Percentiles rank a stretch among this genome's conserved stretches.
These are phyloP conservation scores for Mycena albidolilacea DNA, from an alignment of 768 basidiomycete species.

Conservation along the genomic window DNA sequence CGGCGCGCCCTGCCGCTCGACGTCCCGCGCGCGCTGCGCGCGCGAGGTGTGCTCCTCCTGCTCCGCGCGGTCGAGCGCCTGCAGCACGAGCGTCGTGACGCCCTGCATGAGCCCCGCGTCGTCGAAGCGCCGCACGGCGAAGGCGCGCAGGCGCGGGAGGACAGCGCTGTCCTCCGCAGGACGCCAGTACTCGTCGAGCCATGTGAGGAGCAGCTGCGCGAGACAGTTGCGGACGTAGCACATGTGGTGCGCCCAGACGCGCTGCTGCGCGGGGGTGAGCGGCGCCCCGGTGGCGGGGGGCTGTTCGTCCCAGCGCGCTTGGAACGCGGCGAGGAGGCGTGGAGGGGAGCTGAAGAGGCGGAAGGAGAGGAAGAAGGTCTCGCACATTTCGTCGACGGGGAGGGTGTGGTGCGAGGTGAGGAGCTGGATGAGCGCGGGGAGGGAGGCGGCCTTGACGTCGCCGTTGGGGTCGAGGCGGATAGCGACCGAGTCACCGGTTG, in stretches of 20 bases:
- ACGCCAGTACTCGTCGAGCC: constrained; percentile 82
- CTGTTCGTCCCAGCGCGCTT: constrained; percentile 65
- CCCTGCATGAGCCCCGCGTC: constrained; percentile 46
- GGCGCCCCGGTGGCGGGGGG: constrained; percentile 36
- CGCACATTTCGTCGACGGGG: constrained; percentile 59
- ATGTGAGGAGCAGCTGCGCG: constrained; percentile 72
- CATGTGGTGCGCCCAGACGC: constrained; percentile 57
- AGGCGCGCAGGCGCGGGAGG: constrained; percentile 47
- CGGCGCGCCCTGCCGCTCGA: constrained; percentile 37
- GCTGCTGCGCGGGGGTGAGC: constrained; percentile 50
- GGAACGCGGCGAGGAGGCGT: constrained; percentile 56
- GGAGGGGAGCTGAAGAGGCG: constrained; percentile 73
- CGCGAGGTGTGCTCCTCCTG: constrained; percentile 23
- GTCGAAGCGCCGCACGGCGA: constrained; percentile 44
- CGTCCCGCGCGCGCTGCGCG: constrained; percentile 17
- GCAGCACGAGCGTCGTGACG: constrained; percentile 46
- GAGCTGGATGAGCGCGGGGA: constrained; percentile 61
- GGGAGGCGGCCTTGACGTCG: constrained; percentile 50
- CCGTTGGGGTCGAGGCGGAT: constrained; percentile 45
- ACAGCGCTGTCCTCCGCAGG: constrained; percentile 63
- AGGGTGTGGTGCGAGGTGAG: constrained; percentile 60
- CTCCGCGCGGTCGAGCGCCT: constrained; percentile 45
- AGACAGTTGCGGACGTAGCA: constrained; percentile 71
- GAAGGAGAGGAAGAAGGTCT: constrained; percentile 80
- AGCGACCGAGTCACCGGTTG: constrained; percentile 41